Percentiles rank a stretch among this genome's conserved stretches.
Conservation (phyloP, 2,329 filamentous ascomycete species). For the Ophiostoma populinum region DNA sequence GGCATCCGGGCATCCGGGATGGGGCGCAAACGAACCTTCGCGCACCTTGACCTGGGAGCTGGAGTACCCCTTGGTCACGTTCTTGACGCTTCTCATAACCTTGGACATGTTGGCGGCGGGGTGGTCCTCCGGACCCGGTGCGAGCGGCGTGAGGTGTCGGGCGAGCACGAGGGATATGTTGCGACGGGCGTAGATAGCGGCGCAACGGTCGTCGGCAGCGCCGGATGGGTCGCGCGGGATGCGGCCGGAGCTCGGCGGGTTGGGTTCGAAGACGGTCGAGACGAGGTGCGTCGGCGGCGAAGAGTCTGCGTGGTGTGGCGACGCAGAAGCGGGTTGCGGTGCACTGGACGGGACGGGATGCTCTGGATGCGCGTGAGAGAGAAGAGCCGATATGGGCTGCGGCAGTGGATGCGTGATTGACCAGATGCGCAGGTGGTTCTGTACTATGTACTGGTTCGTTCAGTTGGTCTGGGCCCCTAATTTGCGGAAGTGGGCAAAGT, state of each 20-base stretch:
- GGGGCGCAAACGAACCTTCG: slow-evolving; percentile 62
- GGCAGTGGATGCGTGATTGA: no score
- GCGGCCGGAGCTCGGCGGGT: no score
- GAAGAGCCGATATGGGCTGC: no score
- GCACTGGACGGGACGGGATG: no score
- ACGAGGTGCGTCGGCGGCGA: no score
- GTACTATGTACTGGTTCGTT: not conserved
- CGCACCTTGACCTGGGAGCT: slow-evolving; percentile 93
- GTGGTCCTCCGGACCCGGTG: slow-evolving; percentile 7
- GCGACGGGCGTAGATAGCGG: not conserved
- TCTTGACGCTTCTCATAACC: slow-evolving; percentile 94
- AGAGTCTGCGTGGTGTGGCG: no score
- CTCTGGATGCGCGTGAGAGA: no score
- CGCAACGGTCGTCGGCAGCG: no score
- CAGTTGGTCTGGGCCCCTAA: slow-evolving; percentile 3
- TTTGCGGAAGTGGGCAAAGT: slow-evolving; percentile 6
- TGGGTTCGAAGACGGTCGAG: no score
- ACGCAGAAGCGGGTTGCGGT: no score
- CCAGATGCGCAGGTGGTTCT: not conserved
- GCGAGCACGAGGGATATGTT: not conserved
- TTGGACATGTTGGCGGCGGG: slow-evolving; percentile 59
- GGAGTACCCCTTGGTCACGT: slow-evolving; percentile 98
- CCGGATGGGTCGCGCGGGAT: no score
- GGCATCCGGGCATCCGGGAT: no score
- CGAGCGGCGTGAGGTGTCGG: not conserved